A percentile compares a stretch with the other conserved stretches of the same genome.
These are phyloP conservation scores for Epichloe scottii DNA, from an alignment of 2,329 filamentous ascomycete genomes.

Conservation along the genomic window DNA sequence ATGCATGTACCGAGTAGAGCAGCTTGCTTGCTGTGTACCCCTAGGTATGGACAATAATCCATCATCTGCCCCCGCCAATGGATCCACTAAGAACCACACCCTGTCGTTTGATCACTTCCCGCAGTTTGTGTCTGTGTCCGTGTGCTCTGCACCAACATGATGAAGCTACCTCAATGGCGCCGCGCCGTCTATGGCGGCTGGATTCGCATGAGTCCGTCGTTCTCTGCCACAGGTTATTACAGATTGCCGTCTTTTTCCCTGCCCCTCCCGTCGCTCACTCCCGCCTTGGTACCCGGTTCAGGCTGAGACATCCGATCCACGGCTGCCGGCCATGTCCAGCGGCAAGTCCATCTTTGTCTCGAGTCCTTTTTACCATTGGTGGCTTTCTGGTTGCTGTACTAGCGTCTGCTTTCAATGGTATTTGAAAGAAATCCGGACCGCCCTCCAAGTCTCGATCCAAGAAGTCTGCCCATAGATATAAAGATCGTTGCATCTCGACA, in stretches of 20 bases:
- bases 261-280: background rate
- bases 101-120: too few relatives aligned
- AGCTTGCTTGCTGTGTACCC: too few relatives aligned
- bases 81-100: too few relatives aligned
- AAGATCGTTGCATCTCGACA: background rate
- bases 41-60: too few relatives aligned
- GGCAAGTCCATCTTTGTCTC: background rate
- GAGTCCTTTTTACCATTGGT: background rate
- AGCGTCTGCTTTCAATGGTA: background rate
- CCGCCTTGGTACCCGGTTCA: background rate
- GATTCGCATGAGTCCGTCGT: background rate
- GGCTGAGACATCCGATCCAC: background rate
- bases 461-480: background rate
- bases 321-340: background rate
- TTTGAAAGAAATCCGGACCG: background rate
- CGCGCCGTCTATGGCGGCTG: background rate
- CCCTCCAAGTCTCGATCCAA: background rate
- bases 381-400: too few relatives aligned
- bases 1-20: too few relatives aligned
- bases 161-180: background rate
- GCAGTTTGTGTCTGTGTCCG: background rate
- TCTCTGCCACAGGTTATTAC: too few relatives aligned
- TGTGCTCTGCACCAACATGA: background rate
- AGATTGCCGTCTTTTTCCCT: background rate
- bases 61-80: too few relatives aligned